phyloP scores from a whole-genome alignment of 495 filamentous ascomycete species.

The Podospora tetraspora region DNA sequence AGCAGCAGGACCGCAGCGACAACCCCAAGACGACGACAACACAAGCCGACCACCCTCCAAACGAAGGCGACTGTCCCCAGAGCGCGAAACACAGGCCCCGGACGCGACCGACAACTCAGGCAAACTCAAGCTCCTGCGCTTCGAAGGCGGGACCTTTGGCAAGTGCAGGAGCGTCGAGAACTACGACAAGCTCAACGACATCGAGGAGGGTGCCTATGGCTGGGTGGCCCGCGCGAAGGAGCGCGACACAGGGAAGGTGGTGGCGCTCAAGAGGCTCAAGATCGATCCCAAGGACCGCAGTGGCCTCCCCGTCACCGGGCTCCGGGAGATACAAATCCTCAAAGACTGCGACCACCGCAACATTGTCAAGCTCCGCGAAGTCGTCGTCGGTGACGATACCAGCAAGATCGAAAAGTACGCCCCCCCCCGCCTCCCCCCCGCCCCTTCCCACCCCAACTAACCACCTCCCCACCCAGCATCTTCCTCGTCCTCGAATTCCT shows the following conservation, averaged over 20 bases:
- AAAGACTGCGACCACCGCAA: constrained; percentile 59
- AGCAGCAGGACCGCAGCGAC: constrained; percentile 23
- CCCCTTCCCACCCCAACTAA: not conserved
- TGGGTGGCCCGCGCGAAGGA: constrained; percentile 86
- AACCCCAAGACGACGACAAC: constrained; percentile 23
- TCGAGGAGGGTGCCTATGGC: constrained; percentile 95
- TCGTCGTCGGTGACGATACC: constrained; percentile 70
- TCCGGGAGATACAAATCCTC: constrained; percentile 73
- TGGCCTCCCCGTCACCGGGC: constrained; percentile 86
- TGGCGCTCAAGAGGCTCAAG: constrained; percentile 93
- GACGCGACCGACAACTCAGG: constrained; percentile 19
- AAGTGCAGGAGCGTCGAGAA: constrained; percentile 78
- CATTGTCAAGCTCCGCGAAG: constrained; percentile 73
- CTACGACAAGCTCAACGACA: constrained; percentile 90
- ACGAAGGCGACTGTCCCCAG: constrained; percentile 46
- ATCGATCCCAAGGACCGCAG: constrained; percentile 71
- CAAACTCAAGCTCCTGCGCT: constrained; percentile 56
- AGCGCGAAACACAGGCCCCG: constrained; percentile 27
- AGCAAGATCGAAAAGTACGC: constrained; percentile 65
- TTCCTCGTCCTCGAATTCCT: constrained; percentile 98
- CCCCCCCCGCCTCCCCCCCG: constrained; percentile 10
- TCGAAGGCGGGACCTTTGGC: constrained; percentile 60
- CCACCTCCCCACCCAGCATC: constrained; percentile 47
- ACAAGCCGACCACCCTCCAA: constrained; percentile 47
- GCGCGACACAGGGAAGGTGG: constrained; percentile 72